Evolutionary conservation across 1,284 basidiomycete species (phyloP).

Genomic region (Marasmius fiardii): DNA sequence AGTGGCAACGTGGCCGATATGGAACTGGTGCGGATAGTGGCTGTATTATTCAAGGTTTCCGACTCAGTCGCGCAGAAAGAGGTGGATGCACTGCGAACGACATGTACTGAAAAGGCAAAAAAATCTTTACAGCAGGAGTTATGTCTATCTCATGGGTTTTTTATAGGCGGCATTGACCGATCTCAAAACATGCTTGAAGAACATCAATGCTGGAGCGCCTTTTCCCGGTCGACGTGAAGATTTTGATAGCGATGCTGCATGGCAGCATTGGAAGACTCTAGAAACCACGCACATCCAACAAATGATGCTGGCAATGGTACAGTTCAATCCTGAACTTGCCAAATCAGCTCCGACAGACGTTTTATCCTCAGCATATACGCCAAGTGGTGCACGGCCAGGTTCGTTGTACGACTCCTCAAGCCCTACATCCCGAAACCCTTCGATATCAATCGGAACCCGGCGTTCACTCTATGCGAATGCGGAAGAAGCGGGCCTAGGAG

Average conservation of each 20-base stretch:
- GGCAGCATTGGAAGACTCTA: conserved; percentile 80
- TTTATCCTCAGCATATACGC: conserved; percentile 34
- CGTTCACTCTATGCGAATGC: conserved; percentile 48
- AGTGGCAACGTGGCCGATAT: conserved; percentile 64
- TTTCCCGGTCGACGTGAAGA: conserved; percentile 89
- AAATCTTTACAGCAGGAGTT: neutral
- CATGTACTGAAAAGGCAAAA: conserved; percentile 79
- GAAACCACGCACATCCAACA: conserved; percentile 87
- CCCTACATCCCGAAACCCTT: conserved; percentile 46
- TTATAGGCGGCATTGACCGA: conserved; percentile 77
- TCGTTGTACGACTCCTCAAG: conserved; percentile 44
- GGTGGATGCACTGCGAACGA: conserved; percentile 62
- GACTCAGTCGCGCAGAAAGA: conserved; percentile 71
- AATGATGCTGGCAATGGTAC: conserved; percentile 85
- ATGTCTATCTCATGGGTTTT: conserved; percentile 14
- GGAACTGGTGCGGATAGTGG: conserved; percentile 71
- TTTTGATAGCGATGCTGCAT: conserved; percentile 79
- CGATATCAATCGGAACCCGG: conserved; percentile 53
- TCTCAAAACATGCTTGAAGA: conserved; percentile 90
- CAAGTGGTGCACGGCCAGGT: conserved; percentile 49
- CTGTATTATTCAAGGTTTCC: conserved; percentile 72
- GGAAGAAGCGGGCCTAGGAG: conserved; percentile 32
- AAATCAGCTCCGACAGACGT: conserved; percentile 68
- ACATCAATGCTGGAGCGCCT: conserved; percentile 79
- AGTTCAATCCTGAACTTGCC: conserved; percentile 84